Evolutionary conservation across 495 filamentous ascomycete genomes (phyloP).

Genomic region (Aspergillus coremiiformis): DNA sequence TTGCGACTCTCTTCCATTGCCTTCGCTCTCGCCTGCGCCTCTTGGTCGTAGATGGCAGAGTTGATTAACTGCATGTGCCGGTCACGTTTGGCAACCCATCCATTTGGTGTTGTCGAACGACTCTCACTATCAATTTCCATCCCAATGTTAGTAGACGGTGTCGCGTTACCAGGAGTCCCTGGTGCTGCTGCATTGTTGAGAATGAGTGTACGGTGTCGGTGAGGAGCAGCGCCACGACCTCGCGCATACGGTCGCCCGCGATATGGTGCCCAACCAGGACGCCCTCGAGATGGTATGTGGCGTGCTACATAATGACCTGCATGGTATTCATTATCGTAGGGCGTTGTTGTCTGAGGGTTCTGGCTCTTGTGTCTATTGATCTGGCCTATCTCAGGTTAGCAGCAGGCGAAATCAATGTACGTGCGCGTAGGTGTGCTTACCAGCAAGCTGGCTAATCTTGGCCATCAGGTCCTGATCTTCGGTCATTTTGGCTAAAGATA

Average conservation of each 20-base stretch:
- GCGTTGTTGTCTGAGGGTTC: conserved; percentile 26
- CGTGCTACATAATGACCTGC: conserved; percentile 30
- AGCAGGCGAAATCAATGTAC: conserved; percentile 11
- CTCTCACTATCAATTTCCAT: conserved; percentile 29
- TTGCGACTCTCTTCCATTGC: conserved; percentile 67
- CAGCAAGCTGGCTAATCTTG: conserved; percentile 68
- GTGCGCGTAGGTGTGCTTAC: conserved; percentile 36
- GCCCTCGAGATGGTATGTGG: conserved; percentile 32
- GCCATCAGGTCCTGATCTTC: conserved; percentile 68
- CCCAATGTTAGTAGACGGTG: conserved; percentile 29
- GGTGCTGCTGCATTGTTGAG: conserved; percentile 49
- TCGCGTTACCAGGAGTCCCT: conserved; percentile 16
- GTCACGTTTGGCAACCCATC: conserved; percentile 74
- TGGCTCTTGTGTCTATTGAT: conserved; percentile 80
- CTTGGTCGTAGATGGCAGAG: conserved; percentile 70
- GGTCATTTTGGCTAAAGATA: conserved; percentile 44
- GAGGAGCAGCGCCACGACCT: conserved; percentile 36
- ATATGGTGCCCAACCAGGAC: conserved; percentile 43
- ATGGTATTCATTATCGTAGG: conserved; percentile 20
- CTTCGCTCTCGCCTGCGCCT: conserved; percentile 58
- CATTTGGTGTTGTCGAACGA: conserved; percentile 26
- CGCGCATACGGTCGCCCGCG: conserved; percentile 38
- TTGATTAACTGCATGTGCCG: conserved; percentile 90
- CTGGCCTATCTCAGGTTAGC: conserved; percentile 49
- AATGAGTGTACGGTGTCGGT: conserved; percentile 67